These are phyloP conservation scores for Aspergillus homomorphus DNA, from an alignment of 495 filamentous ascomycete genomes.

Conservation along the genomic window DNA sequence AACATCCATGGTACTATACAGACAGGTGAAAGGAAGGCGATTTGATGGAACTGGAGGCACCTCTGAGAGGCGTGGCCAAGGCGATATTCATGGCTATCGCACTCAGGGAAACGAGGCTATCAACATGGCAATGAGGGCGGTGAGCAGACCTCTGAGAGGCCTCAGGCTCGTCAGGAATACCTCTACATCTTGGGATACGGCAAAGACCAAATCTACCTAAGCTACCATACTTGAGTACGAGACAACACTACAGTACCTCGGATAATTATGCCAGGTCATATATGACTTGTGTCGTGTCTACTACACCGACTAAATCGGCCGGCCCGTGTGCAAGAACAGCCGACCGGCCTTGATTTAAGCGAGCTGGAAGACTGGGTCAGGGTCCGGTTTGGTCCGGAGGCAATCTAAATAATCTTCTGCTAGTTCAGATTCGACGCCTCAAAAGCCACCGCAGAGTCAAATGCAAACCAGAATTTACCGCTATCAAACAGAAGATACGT, in stretches of 20 bases:
- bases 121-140: too few species aligned
- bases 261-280: not conserved
- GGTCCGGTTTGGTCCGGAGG: not conserved
- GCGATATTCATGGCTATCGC: not conserved
- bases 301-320: not conserved
- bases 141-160: too few species aligned
- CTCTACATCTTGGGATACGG: too few species aligned
- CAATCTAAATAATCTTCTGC: not conserved
- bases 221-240: too few species aligned
- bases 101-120: too few species aligned
- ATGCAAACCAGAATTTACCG: not conserved
- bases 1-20: not conserved
- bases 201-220: too few species aligned
- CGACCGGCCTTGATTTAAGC: not conserved
- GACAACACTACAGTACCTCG: not conserved
- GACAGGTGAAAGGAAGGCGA: too few species aligned
- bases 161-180: too few species aligned
- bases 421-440: not conserved
- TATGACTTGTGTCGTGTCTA: not conserved
- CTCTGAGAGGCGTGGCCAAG: not conserved
- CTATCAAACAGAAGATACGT: not conserved
- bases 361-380: not conserved
- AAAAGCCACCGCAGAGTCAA: not conserved
- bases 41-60: not conserved
- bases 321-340: not conserved